These are phyloP conservation scores for Hyaloscypha hepaticicola DNA, from an alignment of 495 filamentous ascomycete genomes.

Conservation along the genomic window DNA sequence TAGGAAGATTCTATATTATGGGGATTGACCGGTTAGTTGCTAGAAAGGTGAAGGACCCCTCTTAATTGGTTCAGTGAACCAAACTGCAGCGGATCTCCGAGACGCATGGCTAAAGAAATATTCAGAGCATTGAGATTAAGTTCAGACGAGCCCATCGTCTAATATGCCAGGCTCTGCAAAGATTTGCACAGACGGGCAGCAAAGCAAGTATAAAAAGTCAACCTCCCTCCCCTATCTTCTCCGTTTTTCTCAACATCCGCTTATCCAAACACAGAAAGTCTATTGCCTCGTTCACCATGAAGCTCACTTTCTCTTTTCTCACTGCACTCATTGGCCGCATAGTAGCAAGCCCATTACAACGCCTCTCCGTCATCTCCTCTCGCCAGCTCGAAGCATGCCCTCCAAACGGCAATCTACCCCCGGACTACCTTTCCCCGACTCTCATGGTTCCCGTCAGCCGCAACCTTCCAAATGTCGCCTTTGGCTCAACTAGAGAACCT, in stretches of 20 bases:
- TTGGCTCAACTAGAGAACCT: conserved; percentile 54
- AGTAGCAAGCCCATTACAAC: neutral
- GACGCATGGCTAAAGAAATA: too few species aligned
- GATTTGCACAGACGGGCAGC: neutral
- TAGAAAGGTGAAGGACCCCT: neutral
- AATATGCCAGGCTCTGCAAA: neutral
- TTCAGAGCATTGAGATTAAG: neutral
- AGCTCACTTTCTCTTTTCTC: neutral
- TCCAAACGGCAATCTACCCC: neutral
- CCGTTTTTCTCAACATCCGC: neutral
- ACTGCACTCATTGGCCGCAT: neutral
- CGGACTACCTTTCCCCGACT: conserved; percentile 47
- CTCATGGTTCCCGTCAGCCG: conserved; percentile 64
- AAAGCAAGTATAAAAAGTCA: neutral
- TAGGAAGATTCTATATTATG: neutral
- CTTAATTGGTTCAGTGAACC: neutral
- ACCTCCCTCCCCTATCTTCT: neutral
- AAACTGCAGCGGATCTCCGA: too few species aligned
- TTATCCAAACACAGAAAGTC: neutral
- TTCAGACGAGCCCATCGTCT: neutral
- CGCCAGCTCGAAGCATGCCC: conserved; percentile 2
- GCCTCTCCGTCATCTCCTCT: neutral
- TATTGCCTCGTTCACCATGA: neutral
- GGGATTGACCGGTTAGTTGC: neutral
- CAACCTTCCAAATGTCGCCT: conserved; percentile 46